These are phyloP conservation scores for Penicillium italicum DNA, from an alignment of 2,329 filamentous ascomycete genomes.

Conservation along the genomic window DNA sequence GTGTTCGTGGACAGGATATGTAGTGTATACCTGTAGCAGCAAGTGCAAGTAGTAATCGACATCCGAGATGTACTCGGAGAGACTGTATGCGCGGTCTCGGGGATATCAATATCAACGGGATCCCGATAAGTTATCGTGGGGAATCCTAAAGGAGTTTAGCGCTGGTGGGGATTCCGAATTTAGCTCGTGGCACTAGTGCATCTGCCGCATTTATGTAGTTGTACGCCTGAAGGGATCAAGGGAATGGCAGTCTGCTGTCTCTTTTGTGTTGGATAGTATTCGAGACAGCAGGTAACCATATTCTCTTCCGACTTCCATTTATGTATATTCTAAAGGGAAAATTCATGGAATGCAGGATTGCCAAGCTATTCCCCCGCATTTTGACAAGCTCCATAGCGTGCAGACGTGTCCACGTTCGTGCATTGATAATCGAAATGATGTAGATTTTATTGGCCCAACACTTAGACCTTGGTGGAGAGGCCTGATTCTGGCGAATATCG, in stretches of 20 bases:
- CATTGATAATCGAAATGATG: slow-evolving; percentile 4
- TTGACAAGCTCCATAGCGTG: slow-evolving; percentile 8
- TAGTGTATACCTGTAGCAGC: not conserved
- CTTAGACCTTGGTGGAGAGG: not conserved
- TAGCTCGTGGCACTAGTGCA: slow-evolving; percentile 21
- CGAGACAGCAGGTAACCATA: not conserved
- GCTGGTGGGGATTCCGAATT: slow-evolving; percentile 19
- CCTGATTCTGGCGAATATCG: not conserved
- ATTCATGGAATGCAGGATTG: not conserved
- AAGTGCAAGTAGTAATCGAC: not conserved
- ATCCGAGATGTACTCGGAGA: not conserved
- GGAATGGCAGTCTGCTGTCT: not conserved
- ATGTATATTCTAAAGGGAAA: not conserved
- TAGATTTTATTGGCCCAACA: slow-evolving; percentile 11
- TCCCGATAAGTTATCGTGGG: slow-evolving; percentile 22
- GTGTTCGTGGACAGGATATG: not conserved
- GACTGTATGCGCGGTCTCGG: not conserved
- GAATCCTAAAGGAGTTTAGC: slow-evolving; percentile 7
- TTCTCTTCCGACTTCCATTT: too few relatives aligned
- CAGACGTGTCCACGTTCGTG: not conserved
- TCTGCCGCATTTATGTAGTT: not conserved
- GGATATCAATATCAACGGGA: not conserved
- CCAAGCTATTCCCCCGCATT: slow-evolving; percentile 10
- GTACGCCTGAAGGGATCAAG: not conserved
- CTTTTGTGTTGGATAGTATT: not conserved